phyloP scores from a whole-genome alignment of 1,284 basidiomycete species.

The Ustilago cynodontis region DNA sequence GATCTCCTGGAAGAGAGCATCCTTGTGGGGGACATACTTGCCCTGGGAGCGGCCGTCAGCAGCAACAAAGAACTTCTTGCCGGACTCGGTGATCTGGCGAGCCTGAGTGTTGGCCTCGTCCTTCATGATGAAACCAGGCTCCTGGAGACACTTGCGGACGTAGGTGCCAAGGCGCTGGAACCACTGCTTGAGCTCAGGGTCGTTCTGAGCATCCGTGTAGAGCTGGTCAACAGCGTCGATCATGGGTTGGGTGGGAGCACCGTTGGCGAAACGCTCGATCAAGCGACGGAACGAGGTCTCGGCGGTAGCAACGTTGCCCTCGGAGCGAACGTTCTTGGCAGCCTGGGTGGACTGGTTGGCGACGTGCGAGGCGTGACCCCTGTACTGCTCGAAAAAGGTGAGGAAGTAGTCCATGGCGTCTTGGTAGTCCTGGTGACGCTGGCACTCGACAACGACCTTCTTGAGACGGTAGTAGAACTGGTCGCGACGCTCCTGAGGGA shows the following conservation, averaged over 20 bases:
- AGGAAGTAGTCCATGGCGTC: constrained; percentile 72
- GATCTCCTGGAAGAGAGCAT: constrained; percentile 80
- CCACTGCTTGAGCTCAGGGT: constrained; percentile 82
- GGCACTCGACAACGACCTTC: constrained; percentile 92
- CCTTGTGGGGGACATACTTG: constrained; percentile 87
- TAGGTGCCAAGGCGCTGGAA: constrained; percentile 76
- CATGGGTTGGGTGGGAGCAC: constrained; percentile 75
- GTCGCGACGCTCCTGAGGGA: constrained; percentile 86
- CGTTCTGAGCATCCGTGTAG: constrained; percentile 81
- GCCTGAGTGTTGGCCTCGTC: constrained; percentile 75
- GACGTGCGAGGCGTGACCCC: constrained; percentile 75
- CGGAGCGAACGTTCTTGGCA: constrained; percentile 73
- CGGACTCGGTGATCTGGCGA: constrained; percentile 70
- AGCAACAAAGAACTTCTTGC: constrained; percentile 65
- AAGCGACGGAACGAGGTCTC: constrained; percentile 72
- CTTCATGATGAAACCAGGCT: constrained; percentile 89
- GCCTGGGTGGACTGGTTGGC: constrained; percentile 73
- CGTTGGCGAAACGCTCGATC: constrained; percentile 91
- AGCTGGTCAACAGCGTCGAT: constrained; percentile 81
- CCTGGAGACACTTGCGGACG: constrained; percentile 77
- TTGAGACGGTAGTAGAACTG: constrained; percentile 83
- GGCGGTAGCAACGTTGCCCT: constrained; percentile 71
- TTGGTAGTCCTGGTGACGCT: constrained; percentile 91
- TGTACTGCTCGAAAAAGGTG: constrained; percentile 76
- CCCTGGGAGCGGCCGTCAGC: constrained; percentile 72